Evolutionary conservation across 805 yeast species (phyloP).

Genomic region (Candida nemodendra): DNA sequence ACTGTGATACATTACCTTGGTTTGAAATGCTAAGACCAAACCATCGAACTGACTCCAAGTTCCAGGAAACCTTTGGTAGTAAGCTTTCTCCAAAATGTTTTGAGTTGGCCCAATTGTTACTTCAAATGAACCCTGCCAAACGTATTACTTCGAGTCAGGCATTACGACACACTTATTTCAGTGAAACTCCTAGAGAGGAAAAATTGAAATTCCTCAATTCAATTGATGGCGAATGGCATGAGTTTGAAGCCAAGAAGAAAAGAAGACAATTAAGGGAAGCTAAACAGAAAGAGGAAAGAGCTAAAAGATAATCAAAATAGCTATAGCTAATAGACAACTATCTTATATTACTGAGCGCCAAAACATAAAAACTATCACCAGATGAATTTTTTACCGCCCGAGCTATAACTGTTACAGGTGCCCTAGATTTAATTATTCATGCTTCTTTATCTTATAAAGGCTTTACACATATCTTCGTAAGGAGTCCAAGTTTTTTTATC

Average conservation of each 20-base stretch:
- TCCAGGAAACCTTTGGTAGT: constrained; percentile 41
- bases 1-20: constrained; percentile 83
- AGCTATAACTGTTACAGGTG: too few relatives aligned
- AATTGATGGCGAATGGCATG: constrained; percentile 92
- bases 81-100: constrained; percentile 52
- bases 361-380: too few relatives aligned
- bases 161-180: constrained; percentile 67
- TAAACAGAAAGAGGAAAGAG: constrained; percentile 17
- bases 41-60: constrained; percentile 35
- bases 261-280: constrained; percentile 40
- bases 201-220: constrained; percentile 53
- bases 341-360: too few relatives aligned
- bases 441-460: too few relatives aligned
- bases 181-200: constrained; percentile 63
- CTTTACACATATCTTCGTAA: too few relatives aligned
- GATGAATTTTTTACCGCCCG: too few relatives aligned
- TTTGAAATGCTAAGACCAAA: constrained; percentile 77
- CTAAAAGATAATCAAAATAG: neutral
- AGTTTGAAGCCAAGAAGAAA: constrained; percentile 86
- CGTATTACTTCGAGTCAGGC: constrained; percentile 73
- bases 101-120: constrained; percentile 61
- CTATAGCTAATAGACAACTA: too few relatives aligned
- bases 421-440: too few relatives aligned
- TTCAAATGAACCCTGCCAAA: constrained; percentile 64
- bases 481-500: too few relatives aligned